Base-by-base conservation (phyloP, 306 rosid species). In the Quercus alba region DNA sequence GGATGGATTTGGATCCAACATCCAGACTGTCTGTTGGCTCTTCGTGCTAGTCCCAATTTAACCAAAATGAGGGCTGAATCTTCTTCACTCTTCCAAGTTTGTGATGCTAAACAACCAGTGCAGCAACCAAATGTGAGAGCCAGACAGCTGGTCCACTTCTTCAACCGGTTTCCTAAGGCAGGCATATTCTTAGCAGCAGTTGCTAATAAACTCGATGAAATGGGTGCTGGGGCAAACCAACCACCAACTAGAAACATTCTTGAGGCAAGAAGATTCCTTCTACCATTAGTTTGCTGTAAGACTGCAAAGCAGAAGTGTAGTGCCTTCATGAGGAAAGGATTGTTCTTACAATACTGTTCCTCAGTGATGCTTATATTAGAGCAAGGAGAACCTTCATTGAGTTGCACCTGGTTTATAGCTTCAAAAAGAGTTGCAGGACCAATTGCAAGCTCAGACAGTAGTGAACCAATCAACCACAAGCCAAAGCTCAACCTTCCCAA, bases 1-100 rank as follows among this genome's bases (percentile, higher is more conserved):
- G 96, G 90, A 74, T 94, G 98, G 87, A 94, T 87, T 63, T 89
- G 91, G 61, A 92, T 88, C 96, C 97, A 90, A 73, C 84, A 82
- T 77, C 93, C 94, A 1, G 86, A 71, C 13, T 74, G 86, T 57
- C 77, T 84, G 70, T 79, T 92, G 6, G 87, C 91, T 26, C 77
- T 80, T 76, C 88, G 84, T 0, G 97, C 96, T 3, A 92, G 81
- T 44, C 96, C 98, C 31, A 94, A 52, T 85, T 85, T 92, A 70
- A 90, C 86, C 5, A 92, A 91, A 82, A 89, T 74, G 33, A 77
- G 85, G 8, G 94, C 92, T 0, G 98, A 85, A n/a, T 90, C 98
- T 77, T 92, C 93, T 73, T 92, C 94, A 3, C 75, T 89, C 83
- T 88, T 94, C 91, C 98, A 92, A 5, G 87, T 77, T 73, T 74